Percentiles rank a stretch among this genome's conserved stretches.
phyloP scores from a whole-genome alignment of 306 rosid genomes.

The Acacia acuminata region DNA sequence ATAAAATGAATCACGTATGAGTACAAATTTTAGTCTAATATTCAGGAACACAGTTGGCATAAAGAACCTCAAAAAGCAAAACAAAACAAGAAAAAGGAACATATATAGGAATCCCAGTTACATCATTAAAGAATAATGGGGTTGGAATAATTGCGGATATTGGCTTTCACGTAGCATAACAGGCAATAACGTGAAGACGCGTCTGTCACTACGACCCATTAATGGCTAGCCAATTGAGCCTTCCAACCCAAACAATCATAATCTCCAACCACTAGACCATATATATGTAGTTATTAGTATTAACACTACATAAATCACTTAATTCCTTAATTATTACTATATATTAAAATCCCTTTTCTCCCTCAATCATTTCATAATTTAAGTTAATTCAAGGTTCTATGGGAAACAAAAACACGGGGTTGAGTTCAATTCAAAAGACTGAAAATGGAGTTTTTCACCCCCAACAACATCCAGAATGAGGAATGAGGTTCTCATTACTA shows the following conservation, averaged over 20 bases:
- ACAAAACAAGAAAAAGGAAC: not conserved
- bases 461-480: no score
- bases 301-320: no score
- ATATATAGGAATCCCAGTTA: not conserved
- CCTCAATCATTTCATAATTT: not conserved
- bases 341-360: no score
- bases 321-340: no score
- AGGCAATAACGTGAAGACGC: not conserved
- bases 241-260: slow-evolving; percentile 21
- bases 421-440: no score
- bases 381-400: no score
- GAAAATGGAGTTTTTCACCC: no score
- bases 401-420: no score
- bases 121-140: not conserved
- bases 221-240: slow-evolving; percentile 1
- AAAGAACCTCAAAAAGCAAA: not conserved
- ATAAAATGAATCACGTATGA: not conserved
- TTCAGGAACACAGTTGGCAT: not conserved
- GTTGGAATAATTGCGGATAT: slow-evolving; percentile 13
- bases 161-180: slow-evolving; percentile 23
- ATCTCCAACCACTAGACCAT: not conserved
- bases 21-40: not conserved
- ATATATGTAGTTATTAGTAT: no score
- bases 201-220: not conserved
- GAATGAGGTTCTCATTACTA: no score